phyloP scores from a whole-genome alignment of 2,329 filamentous ascomycete species.

The Seiridium unicorne region DNA sequence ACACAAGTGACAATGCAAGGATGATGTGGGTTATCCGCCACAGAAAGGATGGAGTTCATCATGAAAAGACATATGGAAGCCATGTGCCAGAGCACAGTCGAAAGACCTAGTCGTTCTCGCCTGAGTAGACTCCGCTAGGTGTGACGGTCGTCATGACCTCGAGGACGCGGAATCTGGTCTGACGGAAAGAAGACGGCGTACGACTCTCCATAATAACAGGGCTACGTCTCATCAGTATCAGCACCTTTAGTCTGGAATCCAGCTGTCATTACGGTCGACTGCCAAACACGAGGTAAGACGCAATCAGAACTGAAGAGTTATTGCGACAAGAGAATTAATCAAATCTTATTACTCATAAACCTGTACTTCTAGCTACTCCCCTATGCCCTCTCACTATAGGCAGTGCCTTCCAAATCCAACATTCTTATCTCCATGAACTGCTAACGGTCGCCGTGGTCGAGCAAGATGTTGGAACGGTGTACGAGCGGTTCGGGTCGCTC shows the following conservation, averaged over 20 bases:
- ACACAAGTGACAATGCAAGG: too few species aligned
- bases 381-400: neutral
- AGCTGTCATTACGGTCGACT: neutral
- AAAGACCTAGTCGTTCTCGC: neutral
- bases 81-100: neutral
- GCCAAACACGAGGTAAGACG: neutral
- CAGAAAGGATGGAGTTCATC: too few species aligned
- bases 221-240: neutral
- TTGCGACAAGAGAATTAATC: neutral
- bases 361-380: neutral
- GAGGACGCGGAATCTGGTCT: neutral
- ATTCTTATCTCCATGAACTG: slow-evolving; percentile 4
- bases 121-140: neutral
- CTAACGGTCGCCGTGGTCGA: slow-evolving; percentile 2
- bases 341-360: neutral
- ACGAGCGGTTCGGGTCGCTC: slow-evolving; percentile 29
- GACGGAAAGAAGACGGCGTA: too few species aligned
- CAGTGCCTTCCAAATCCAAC: neutral
- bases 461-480: slow-evolving; percentile 7
- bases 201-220: too few species aligned
- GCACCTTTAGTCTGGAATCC: neutral
- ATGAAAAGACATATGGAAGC: too few species aligned
- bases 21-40: too few species aligned
- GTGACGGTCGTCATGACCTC: neutral
- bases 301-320: neutral